These are phyloP conservation scores for Tricholomella constricta DNA, from an alignment of 768 basidiomycete genomes.

Conservation along the genomic window DNA sequence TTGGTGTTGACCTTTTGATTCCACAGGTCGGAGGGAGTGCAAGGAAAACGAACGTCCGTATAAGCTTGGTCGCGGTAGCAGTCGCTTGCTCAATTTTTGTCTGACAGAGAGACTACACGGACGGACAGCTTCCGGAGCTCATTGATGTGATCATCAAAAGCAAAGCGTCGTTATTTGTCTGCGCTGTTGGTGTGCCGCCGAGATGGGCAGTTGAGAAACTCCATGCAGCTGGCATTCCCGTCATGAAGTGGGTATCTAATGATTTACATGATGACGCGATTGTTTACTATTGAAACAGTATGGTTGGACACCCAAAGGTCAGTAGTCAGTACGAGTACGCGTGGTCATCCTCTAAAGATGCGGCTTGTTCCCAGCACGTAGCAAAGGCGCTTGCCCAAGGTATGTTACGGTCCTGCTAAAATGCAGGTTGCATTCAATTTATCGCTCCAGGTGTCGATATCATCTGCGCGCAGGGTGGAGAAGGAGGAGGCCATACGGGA, in stretches of 20 bases:
- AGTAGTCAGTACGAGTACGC: not conserved
- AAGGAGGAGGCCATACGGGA: conserved; percentile 89
- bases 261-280: not conserved
- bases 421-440: not conserved
- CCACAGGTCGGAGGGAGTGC: conserved; percentile 84
- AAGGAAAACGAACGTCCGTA: conserved; percentile 71
- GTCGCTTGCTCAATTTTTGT: not conserved
- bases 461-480: conserved; percentile 86
- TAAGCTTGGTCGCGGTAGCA: conserved; percentile 4
- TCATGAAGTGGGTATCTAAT: conserved; percentile 72
- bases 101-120: conserved; percentile 61
- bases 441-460: conserved; percentile 71
- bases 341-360: conserved; percentile 6
- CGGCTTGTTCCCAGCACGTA: conserved; percentile 53
- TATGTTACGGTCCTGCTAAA: conserved; percentile 15
- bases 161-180: conserved; percentile 78
- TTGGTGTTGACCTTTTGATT: conserved; percentile 82
- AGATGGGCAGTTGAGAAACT: conserved; percentile 80
- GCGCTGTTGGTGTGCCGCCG: conserved; percentile 83
- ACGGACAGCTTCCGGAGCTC: conserved; percentile 74
- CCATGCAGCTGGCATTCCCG: conserved; percentile 74
- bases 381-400: conserved; percentile 74
- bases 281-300: conserved; percentile 40
- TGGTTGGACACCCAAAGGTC: conserved; percentile 87
- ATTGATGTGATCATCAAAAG: conserved; percentile 77